Percentiles rank a stretch among this genome's conserved stretches.
Evolutionary conservation across 345 rosid species (phyloP).

Genomic region (Arabis alpina): DNA sequence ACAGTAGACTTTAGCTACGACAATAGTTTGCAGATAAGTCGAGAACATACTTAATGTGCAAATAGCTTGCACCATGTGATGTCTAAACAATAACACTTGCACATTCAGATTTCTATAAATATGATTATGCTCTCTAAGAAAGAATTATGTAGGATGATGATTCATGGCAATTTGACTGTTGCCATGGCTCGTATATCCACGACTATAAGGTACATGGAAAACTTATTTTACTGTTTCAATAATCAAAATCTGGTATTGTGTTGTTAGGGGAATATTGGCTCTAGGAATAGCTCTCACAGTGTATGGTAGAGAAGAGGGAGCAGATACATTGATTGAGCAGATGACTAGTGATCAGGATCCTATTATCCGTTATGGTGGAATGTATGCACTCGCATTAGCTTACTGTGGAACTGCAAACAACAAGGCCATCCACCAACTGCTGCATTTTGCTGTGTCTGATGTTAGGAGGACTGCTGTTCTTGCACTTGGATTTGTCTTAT

Average conservation of each 20-base stretch:
- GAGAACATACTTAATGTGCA: too few relatives aligned
- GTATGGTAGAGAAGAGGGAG: slow-evolving; percentile 97
- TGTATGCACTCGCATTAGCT: slow-evolving; percentile 95
- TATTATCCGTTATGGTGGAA: slow-evolving; percentile 93
- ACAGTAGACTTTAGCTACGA: not conserved
- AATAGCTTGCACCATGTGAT: too few relatives aligned
- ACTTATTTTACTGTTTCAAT: too few relatives aligned
- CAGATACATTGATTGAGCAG: slow-evolving; percentile 94
- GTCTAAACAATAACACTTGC: too few relatives aligned
- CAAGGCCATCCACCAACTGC: slow-evolving; percentile 92
- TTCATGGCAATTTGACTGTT: too few relatives aligned
- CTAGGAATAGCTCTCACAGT: slow-evolving; percentile 95
- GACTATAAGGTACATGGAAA: too few relatives aligned
- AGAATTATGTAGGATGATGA: too few relatives aligned
- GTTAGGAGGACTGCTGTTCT: slow-evolving; percentile 96
- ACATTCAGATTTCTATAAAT: too few relatives aligned
- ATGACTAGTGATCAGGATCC: slow-evolving; percentile 98
- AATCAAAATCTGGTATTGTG: slow-evolving; percentile 10
- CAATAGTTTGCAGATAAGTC: slow-evolving; percentile 1
- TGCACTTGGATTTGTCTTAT: slow-evolving; percentile 93
- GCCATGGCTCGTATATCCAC: too few relatives aligned
- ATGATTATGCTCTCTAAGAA: too few relatives aligned
- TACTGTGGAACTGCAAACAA: slow-evolving; percentile 96
- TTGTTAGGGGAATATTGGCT: slow-evolving; percentile 80
- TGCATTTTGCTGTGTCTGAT: slow-evolving; percentile 96